These are phyloP conservation scores for Mytilinidion resinicola DNA, from an alignment of 495 filamentous ascomycete species.

Conservation along the genomic window DNA sequence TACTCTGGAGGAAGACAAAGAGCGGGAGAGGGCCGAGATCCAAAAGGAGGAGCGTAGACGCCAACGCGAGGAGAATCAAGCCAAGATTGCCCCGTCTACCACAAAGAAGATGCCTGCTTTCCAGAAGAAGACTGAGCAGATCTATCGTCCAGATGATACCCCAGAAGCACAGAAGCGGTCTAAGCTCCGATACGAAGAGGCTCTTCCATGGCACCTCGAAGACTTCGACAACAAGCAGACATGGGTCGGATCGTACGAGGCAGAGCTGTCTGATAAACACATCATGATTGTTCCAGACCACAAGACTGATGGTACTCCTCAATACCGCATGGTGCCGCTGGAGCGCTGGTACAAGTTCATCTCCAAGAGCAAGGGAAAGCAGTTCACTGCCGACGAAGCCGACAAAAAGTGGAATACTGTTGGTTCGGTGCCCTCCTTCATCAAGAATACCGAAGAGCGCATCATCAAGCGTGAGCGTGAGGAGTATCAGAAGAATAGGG, in stretches of 20 bases:
- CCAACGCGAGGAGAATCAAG: constrained; percentile 72
- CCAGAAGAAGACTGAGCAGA: constrained; percentile 71
- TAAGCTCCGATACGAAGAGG: constrained; percentile 87
- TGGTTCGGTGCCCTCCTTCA: constrained; percentile 66
- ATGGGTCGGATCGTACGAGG: constrained; percentile 88
- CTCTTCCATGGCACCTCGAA: constrained; percentile 91
- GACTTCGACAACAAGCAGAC: constrained; percentile 90
- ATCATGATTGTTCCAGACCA: constrained; percentile 65
- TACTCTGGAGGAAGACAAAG: constrained; percentile 52
- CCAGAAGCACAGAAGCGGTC: constrained; percentile 71
- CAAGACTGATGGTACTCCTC: constrained; percentile 22
- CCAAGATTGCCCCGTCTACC: constrained; percentile 76
- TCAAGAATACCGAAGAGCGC: constrained; percentile 37
- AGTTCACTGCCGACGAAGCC: constrained; percentile 74
- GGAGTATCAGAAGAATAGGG: neutral
- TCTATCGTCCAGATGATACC: constrained; percentile 49
- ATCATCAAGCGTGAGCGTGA: constrained; percentile 16
- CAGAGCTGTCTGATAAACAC: constrained; percentile 68
- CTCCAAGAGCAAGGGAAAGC: constrained; percentile 74
- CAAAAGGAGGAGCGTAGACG: constrained; percentile 71
- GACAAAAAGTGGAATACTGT: constrained; percentile 74
- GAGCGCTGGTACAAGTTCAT: constrained; percentile 95
- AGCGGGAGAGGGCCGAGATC: constrained; percentile 64
- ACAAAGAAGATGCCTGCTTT: constrained; percentile 56
- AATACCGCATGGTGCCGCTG: constrained; percentile 79